These are phyloP conservation scores for Colletotrichum abscissum DNA, from an alignment of 2,329 filamentous ascomycete genomes.

Conservation along the genomic window DNA sequence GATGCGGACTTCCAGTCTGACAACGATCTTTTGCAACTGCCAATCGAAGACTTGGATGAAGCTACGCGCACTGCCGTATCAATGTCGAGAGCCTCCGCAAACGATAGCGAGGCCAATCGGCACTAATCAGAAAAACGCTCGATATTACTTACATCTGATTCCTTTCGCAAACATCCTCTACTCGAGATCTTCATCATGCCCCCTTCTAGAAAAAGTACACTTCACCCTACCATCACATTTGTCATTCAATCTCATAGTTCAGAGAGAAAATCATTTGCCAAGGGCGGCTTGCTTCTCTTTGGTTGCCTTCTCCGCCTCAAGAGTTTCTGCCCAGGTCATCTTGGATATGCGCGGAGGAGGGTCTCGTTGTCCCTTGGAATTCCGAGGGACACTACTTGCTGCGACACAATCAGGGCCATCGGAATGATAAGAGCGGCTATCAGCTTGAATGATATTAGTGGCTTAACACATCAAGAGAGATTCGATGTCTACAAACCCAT, in stretches of 20 bases:
- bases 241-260: background rate
- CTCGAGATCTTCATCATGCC: no score
- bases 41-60: constrained; percentile 68
- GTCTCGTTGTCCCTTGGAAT: constrained; percentile 6
- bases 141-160: no score
- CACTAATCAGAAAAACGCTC: no score
- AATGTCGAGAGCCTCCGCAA: no score
- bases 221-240: no score
- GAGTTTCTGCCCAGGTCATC: constrained; percentile 13
- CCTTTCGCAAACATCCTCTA: no score
- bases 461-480: rapidly evolving
- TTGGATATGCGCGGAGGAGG: constrained; percentile 19
- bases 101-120: no score
- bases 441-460: background rate
- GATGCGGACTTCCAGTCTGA: constrained; percentile 37
- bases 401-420: background rate
- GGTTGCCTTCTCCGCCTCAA: background rate
- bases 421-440: background rate
- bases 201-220: no score
- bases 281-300: background rate
- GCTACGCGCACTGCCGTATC: constrained; percentile 48
- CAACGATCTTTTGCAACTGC: constrained; percentile 66
- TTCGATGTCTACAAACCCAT: background rate
- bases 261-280: background rate
- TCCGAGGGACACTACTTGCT: background rate